phyloP scores from a whole-genome alignment of 306 rosid genomes.

The Quercus alba region DNA sequence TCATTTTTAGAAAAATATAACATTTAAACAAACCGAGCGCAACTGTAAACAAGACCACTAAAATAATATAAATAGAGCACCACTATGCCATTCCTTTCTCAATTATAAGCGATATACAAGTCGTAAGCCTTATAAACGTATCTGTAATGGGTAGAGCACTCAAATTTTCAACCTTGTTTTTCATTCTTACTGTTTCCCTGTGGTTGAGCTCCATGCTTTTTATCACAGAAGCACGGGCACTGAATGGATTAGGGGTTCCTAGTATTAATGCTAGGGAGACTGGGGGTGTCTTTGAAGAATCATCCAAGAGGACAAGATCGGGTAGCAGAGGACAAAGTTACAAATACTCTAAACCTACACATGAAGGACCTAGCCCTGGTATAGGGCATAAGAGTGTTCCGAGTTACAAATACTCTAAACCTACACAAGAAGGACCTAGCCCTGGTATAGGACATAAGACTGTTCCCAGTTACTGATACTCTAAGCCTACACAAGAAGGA shows the following conservation, averaged over 20 bases:
- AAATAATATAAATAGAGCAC: conserved; percentile 27
- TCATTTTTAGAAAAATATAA: too few relatives aligned
- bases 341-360: neutral
- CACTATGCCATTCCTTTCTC: conserved; percentile 13
- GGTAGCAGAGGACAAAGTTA: conserved; percentile 2
- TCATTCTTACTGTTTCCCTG: conserved; percentile 15
- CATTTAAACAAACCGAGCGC: too few relatives aligned
- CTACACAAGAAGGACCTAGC: too few relatives aligned
- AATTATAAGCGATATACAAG: neutral
- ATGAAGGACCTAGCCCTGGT: neutral
- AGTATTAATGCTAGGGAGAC: neutral
- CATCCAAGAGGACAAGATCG: conserved; percentile 5
- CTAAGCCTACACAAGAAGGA: too few relatives aligned
- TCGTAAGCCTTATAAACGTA: neutral
- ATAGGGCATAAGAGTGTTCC: too few relatives aligned
- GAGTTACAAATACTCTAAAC: too few relatives aligned
- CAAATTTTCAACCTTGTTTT: conserved; percentile 14
- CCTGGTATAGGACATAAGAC: too few relatives aligned
- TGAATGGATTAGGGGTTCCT: conserved; percentile 15
- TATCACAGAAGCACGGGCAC: conserved; percentile 26
- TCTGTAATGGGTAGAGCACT: conserved; percentile 26
- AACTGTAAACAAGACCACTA: neutral
- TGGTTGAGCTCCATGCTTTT: neutral
- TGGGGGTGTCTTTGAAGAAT: neutral
- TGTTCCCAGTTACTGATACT: too few relatives aligned